Evolutionary conservation across 768 basidiomycete species (phyloP).

Genomic region (Boletus coccyginus): DNA sequence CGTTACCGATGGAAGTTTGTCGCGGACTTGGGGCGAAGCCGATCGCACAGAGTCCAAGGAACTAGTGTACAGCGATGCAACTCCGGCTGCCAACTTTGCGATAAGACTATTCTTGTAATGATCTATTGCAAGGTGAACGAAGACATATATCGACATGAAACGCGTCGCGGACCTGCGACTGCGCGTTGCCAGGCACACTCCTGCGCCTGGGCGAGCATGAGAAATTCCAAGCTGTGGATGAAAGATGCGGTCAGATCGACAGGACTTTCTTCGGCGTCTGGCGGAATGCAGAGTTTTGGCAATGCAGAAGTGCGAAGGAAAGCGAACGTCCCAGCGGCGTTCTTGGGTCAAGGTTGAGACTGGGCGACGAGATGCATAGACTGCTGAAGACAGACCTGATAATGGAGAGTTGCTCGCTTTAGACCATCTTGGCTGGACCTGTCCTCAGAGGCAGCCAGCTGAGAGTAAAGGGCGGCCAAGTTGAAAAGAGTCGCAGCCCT

Average conservation of each 20-base stretch:
- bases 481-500: conserved; percentile 80
- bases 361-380: conserved; percentile 9
- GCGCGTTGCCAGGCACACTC: conserved; percentile 97
- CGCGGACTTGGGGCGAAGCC: conserved; percentile 42
- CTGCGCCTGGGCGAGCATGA: conserved; percentile 93
- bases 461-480: conserved; percentile 81
- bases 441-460: conserved; percentile 70
- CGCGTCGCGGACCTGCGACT: conserved; percentile 56
- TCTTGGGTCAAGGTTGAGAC: conserved; percentile 36
- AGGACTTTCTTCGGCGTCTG: conserved; percentile 52
- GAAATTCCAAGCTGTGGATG: conserved; percentile 59
- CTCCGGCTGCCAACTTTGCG: conserved; percentile 78
- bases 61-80: conserved; percentile 62
- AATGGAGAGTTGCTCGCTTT: conserved; percentile 69
- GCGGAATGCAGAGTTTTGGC: conserved; percentile 47
- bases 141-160: not conserved
- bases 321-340: conserved; percentile 69
- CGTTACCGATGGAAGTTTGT: conserved; percentile 55
- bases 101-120: conserved; percentile 80
- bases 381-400: conserved; percentile 49
- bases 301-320: conserved; percentile 55
- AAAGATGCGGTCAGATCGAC: conserved; percentile 66
- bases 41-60: conserved; percentile 45
- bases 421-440: conserved; percentile 76
- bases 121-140: conserved; percentile 33